Evolutionary conservation across 2,329 filamentous ascomycete genomes (phyloP), one percentile per base, ranked within the genome.

Genomic region (Alternaria ethzedia): DNA sequence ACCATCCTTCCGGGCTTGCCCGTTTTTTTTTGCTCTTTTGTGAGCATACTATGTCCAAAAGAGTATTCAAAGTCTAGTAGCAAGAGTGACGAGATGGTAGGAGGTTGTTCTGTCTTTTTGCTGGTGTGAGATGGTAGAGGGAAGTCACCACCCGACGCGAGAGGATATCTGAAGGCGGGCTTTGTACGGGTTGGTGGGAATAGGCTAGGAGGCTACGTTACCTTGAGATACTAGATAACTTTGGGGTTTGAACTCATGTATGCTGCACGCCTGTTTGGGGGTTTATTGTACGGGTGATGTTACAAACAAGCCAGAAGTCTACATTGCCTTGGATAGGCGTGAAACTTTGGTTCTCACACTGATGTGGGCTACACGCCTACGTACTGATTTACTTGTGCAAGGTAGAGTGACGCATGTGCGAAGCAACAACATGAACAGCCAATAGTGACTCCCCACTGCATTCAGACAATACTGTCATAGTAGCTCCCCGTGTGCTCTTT

Each of bases 381-480:
- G 0, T 2, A 3, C 0, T n/a, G 1, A n/a, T 36, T n/a, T n/a
- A 36, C 32, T n/a, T 3, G 1, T 41, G 9, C 0, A 1, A 41
- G n/a, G 36, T 41, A 3, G n/a, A 41, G 5, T 41, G 2, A 41
- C 2, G 17, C 8, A 17, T 41, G n/a, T 11, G 15, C 32, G 15
- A 41, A 41, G 32, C 15, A n/a, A 36, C 7, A 11, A 20, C 17
- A 44, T 12, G 17, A 17, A 11, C 15, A 10, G 9, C 7, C 4
- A 43, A 20, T n/a, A 5, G 43, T 45, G 17, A 45, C 17, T 13
- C 6, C n/a, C 2, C 17, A 45, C 3, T 21, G 43, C 17, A 21
- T 45, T 3, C 10, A 2, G 3, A 20, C 2, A 20, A 13, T 21
- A 4, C 20, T 45, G 17, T 45, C 3, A 21, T 45, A 8, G 43